Evolutionary conservation across 305 asterid genomes (phyloP).

Genomic region (Fraxinus nigra): DNA sequence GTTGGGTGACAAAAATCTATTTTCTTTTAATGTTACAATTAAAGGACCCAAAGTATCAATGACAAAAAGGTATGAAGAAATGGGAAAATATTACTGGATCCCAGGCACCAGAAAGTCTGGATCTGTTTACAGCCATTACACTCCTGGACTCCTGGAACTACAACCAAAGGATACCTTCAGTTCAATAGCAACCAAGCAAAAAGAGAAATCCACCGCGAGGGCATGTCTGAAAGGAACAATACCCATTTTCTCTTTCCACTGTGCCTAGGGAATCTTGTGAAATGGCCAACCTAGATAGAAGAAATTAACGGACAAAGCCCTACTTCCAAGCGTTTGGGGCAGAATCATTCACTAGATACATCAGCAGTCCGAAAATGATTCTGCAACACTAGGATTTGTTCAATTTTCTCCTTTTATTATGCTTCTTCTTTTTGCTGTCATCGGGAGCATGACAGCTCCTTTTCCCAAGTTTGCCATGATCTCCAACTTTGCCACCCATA

Average conservation of each 20-base stretch:
- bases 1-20: neutral
- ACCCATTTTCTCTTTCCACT: neutral
- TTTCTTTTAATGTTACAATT: neutral
- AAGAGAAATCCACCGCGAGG: neutral
- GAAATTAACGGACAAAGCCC: neutral
- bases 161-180: neutral
- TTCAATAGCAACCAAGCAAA: neutral
- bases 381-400: neutral
- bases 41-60: neutral
- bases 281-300: neutral
- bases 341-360: neutral
- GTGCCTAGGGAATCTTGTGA: neutral
- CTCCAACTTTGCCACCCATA: constrained; percentile 11
- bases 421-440: constrained; percentile 8
- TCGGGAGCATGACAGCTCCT: constrained; percentile 9
- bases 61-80: neutral
- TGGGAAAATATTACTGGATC: neutral
- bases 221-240: neutral
- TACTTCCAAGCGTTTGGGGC: neutral
- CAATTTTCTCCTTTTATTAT: constrained; percentile 20
- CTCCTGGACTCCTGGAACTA: neutral
- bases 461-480: constrained; percentile 13
- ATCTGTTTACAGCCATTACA: neutral
- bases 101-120: neutral
- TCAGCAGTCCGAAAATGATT: neutral